A percentile compares a stretch with the other conserved stretches of the same genome.
Evolutionary conservation across 495 filamentous ascomycete species (phyloP).

Genomic region (Penicillium verhagenii): DNA sequence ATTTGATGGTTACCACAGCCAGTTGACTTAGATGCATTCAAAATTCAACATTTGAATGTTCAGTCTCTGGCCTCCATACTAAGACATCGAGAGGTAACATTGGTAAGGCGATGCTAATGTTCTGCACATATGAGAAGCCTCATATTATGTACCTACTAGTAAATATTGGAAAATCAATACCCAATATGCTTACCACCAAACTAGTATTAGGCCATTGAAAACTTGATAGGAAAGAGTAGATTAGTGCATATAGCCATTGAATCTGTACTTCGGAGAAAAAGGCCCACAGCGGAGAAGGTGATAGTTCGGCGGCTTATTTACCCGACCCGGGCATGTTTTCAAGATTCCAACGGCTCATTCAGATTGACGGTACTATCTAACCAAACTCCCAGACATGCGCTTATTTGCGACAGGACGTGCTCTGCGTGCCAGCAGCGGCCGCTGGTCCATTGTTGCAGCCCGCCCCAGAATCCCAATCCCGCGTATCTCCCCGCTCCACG

Average conservation of each 20-base stretch:
- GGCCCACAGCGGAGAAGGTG: background rate
- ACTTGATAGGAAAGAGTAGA: background rate
- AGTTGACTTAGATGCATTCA: too few relatives aligned
- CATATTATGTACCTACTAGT: too few relatives aligned
- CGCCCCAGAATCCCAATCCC: conserved; percentile 28
- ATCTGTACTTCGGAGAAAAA: background rate
- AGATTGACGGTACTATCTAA: background rate
- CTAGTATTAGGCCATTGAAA: background rate
- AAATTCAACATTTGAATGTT: too few relatives aligned
- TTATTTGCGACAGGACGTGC: conserved; percentile 46
- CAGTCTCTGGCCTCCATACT: too few relatives aligned
- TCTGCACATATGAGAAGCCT: too few relatives aligned
- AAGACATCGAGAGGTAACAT: too few relatives aligned
- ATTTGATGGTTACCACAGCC: too few relatives aligned
- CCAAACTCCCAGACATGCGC: conserved; percentile 34
- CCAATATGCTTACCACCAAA: too few relatives aligned
- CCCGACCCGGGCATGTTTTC: conserved; percentile 32
- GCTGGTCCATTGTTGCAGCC: conserved; percentile 36
- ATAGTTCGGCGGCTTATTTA: conserved; percentile 34
- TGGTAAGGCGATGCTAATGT: too few relatives aligned
- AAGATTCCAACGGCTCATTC: conserved; percentile 7
- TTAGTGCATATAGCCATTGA: too few relatives aligned
- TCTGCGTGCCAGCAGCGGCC: conserved; percentile 39
- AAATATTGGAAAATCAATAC: too few relatives aligned
- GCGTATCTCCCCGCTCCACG: conserved; percentile 19